phyloP scores from a whole-genome alignment of 2,329 filamentous ascomycete genomes.

The Epichloe gansuensis region DNA sequence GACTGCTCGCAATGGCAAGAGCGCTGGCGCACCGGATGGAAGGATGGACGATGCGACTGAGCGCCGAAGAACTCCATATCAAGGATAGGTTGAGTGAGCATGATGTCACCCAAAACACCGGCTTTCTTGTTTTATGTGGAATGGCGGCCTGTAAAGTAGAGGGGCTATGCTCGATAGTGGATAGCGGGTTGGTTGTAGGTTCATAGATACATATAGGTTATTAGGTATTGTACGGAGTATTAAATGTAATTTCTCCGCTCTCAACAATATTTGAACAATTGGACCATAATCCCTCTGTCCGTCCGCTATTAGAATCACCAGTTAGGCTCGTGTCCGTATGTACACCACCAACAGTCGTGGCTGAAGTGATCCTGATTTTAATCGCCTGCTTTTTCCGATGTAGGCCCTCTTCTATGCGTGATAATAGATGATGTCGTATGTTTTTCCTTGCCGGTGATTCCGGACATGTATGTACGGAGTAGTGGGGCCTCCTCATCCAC shows the following conservation, averaged over 20 bases:
- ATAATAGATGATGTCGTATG: neutral
- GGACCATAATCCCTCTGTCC: neutral
- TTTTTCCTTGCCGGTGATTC: neutral
- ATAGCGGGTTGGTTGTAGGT: neutral
- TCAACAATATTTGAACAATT: neutral
- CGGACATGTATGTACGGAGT: too few relatives aligned
- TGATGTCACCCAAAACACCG: neutral
- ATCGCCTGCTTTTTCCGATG: neutral
- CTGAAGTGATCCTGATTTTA: neutral
- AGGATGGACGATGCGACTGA: conserved; percentile 51
- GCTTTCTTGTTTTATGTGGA: neutral
- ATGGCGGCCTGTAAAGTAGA: neutral
- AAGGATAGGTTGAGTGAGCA: too few relatives aligned
- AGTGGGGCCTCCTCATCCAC: neutral
- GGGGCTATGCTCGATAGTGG: neutral
- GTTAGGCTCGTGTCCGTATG: neutral
- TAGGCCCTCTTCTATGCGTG: neutral
- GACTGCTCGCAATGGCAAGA: conserved; percentile 88
- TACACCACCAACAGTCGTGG: too few relatives aligned
- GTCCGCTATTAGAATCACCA: neutral
- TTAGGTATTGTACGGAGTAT: neutral
- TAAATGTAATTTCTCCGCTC: neutral
- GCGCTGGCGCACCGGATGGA: conserved; percentile 87
- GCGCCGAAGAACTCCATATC: neutral
- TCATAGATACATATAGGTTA: neutral